Evolutionary conservation across 2,329 filamentous ascomycete species (phyloP).

Genomic region (Setomelanomma holmii): DNA sequence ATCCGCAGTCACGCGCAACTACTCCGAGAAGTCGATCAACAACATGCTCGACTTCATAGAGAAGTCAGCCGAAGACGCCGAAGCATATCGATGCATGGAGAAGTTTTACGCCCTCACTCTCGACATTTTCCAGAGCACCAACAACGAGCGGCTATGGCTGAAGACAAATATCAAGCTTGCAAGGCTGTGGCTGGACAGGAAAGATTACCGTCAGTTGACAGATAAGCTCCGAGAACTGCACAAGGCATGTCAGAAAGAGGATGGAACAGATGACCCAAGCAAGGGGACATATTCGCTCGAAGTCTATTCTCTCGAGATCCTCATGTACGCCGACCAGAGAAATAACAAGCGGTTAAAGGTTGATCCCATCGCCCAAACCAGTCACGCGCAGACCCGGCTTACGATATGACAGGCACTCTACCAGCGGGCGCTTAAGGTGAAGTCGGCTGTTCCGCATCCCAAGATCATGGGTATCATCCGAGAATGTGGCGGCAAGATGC

Average conservation of each 20-base stretch:
- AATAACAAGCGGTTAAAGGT: slow-evolving; percentile 97
- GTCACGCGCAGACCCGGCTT: slow-evolving; percentile 29
- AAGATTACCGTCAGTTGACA: slow-evolving; percentile 80
- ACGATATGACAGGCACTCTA: slow-evolving; percentile 69
- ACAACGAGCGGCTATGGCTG: slow-evolving; percentile 95
- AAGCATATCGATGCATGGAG: slow-evolving; percentile 84
- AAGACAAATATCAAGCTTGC: slow-evolving; percentile 98
- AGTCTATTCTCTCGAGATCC: slow-evolving; percentile 95
- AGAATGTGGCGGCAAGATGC: slow-evolving; percentile 99
- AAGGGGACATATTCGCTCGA: slow-evolving; percentile 97
- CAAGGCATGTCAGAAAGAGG: slow-evolving; percentile 83
- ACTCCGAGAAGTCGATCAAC: slow-evolving; percentile 99
- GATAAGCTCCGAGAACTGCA: slow-evolving; percentile 90
- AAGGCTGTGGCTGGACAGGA: slow-evolving; percentile 87
- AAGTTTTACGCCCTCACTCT: slow-evolving; percentile 94
- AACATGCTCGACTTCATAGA: slow-evolving; percentile 99
- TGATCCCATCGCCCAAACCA: slow-evolving; percentile 25
- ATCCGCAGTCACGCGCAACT: slow-evolving; percentile 94
- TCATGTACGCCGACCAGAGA: slow-evolving; percentile 96
- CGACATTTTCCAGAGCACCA: slow-evolving; percentile 93
- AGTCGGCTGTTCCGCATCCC: slow-evolving; percentile 96
- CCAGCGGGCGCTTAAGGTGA: slow-evolving; percentile 86
- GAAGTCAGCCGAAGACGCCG: slow-evolving; percentile 77
- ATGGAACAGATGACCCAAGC: slow-evolving; percentile 88
- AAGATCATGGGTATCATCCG: slow-evolving; percentile 99